These are phyloP conservation scores for Arachnomyces sp. DNA, from an alignment of 2,329 filamentous ascomycete genomes.

Conservation along the genomic window DNA sequence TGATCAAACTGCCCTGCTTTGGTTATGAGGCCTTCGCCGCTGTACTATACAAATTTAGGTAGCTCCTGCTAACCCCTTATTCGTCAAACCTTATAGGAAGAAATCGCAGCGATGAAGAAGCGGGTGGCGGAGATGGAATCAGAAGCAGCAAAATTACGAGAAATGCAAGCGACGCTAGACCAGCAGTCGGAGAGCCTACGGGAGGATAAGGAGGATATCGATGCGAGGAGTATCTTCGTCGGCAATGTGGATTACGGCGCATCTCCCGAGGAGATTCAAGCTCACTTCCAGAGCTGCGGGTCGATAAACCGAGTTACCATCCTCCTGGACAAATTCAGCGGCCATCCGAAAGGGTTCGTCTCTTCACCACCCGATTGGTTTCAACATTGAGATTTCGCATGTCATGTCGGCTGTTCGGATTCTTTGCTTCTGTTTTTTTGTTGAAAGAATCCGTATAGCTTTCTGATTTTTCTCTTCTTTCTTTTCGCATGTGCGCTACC, in stretches of 20 bases:
- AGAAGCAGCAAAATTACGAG: constrained; percentile 75
- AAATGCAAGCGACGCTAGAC: constrained; percentile 82
- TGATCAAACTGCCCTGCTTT: not conserved
- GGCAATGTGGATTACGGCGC: constrained; percentile 98
- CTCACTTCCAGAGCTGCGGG: constrained; percentile 94
- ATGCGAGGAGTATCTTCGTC: constrained; percentile 92
- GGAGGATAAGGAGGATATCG: constrained; percentile 93
- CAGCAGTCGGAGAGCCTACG: constrained; percentile 73
- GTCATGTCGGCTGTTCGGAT: constrained; percentile 12
- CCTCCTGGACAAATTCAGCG: constrained; percentile 93
- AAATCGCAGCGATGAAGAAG: constrained; percentile 81
- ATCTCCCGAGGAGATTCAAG: constrained; percentile 95
- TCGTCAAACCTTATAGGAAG: constrained; percentile 46
- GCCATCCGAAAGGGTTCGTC: constrained; percentile 95
- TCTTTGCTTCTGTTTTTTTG: not conserved
- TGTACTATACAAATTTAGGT: not conserved
- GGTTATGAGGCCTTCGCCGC: not conserved
- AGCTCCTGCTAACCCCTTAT: not conserved
- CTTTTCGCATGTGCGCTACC: constrained; percentile 40
- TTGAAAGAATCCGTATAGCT: not conserved
- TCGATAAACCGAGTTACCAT: constrained; percentile 98
- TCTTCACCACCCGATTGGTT: constrained; percentile 7
- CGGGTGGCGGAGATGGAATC: constrained; percentile 86
- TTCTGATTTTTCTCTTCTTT: not conserved
- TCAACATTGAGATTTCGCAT: constrained; percentile 15